These are phyloP conservation scores for Cercospora canescens DNA, from an alignment of 2,329 filamentous ascomycete genomes.

Conservation along the genomic window DNA sequence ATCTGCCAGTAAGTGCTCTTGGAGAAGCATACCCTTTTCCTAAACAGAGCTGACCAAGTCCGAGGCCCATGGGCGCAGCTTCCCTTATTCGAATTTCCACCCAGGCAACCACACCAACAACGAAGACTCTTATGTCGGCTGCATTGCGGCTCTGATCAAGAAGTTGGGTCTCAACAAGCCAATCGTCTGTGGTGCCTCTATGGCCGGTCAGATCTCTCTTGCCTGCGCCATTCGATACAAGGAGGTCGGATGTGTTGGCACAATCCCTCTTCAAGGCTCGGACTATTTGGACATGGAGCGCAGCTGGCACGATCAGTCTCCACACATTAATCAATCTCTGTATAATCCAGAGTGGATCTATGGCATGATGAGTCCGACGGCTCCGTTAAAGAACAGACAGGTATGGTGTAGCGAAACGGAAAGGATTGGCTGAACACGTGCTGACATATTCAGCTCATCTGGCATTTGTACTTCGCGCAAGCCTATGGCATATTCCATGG, in stretches of 20 bases:
- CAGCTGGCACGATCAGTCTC: slow-evolving; percentile 45
- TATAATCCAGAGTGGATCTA: slow-evolving; percentile 51
- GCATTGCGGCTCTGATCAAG: slow-evolving; percentile 48
- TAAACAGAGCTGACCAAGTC: neutral
- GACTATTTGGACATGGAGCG: slow-evolving; percentile 47
- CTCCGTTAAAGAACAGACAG: slow-evolving; percentile 43
- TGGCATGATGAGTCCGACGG: slow-evolving; percentile 51
- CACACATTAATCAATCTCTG: slow-evolving; percentile 50
- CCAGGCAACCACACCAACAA: slow-evolving; percentile 50
- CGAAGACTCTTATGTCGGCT: slow-evolving; percentile 49
- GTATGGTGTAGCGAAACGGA: slow-evolving; percentile 36
- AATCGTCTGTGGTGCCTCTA: slow-evolving; percentile 53
- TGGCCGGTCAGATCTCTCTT: slow-evolving; percentile 52
- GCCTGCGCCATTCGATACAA: slow-evolving; percentile 49
- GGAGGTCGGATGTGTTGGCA: slow-evolving; percentile 49
- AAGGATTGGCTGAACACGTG: slow-evolving; percentile 37
- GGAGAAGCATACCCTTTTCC: neutral
- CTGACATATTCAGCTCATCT: slow-evolving; percentile 43
- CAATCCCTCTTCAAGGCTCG: slow-evolving; percentile 49
- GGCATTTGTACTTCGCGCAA: slow-evolving; percentile 52
- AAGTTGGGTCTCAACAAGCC: slow-evolving; percentile 46
- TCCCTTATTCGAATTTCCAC: slow-evolving; percentile 43
- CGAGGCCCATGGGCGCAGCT: slow-evolving; percentile 48
- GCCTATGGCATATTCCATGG: slow-evolving; percentile 56
- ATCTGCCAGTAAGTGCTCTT: slow-evolving; percentile 39